Percentiles rank a stretch among this genome's conserved stretches.
These are phyloP conservation scores for Suillus placidus DNA, from an alignment of 768 basidiomycete genomes.

Conservation along the genomic window DNA sequence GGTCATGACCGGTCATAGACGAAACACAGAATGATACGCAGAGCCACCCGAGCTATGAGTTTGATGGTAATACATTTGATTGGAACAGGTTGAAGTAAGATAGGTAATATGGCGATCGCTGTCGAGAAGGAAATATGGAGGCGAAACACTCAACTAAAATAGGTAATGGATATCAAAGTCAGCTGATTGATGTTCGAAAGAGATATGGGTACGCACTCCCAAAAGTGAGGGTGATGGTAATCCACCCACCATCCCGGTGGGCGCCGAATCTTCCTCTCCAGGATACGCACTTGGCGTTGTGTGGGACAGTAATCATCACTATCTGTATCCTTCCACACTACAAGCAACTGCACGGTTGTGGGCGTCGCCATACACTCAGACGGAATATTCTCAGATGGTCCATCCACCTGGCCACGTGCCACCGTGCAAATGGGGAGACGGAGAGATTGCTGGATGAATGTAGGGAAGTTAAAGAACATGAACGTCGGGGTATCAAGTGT, in stretches of 20 bases:
- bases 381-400: neutral
- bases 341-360: neutral
- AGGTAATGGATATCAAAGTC: neutral
- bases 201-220: neutral
- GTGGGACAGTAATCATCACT: neutral
- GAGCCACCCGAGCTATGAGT: too few species aligned
- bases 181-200: neutral
- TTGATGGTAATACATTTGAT: neutral
- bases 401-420: neutral
- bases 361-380: neutral
- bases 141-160: neutral
- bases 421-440: neutral
- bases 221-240: neutral
- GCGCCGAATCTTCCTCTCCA: constrained; percentile 2
- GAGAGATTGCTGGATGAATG: constrained; percentile 6
- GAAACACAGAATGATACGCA: too few species aligned
- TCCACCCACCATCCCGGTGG: constrained; percentile 9
- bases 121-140: neutral
- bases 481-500: neutral
- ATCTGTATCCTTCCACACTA: neutral
- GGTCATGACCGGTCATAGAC: too few species aligned
- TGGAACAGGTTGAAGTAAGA: neutral
- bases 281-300: neutral
- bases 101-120: neutral
- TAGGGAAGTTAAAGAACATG: neutral